Base-by-base conservation (phyloP, 176 grass and related monocot genomes). In the Rhipidocladum racemiflorum region DNA sequence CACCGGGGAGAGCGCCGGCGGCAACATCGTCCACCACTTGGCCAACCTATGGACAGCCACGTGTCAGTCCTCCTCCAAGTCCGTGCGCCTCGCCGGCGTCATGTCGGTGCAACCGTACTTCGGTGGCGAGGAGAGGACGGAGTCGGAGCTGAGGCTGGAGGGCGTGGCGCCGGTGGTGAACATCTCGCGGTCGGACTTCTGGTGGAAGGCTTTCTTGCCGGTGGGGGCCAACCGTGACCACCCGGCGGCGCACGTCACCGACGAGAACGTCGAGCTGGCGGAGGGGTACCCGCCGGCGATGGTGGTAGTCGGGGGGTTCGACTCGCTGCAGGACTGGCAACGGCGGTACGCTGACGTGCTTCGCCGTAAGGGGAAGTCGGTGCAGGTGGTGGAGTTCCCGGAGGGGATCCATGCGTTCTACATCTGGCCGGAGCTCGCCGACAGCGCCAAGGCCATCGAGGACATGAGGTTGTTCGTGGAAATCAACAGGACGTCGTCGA, bases 1-100 rank as follows among this genome's bases (percentile, higher is more conserved):
- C 55, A 76, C 74, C 3, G 95, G 92, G 14, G 92, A 97, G 72
- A 92, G 89, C 77, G 92, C 95, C 40, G 95, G 92, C 53, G 95
- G 89, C 20, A 94, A 89, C 81, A 89, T 97, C 65, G 65, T 65
- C 20, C 91, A 97, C 87, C 92, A 97, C 76, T 74, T 91, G 30
- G 86, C 92, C 18, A 64, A 74, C 24, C 70, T 90, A 21, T 94
- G 90, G 90, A 29, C 92, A 7, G 27, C 50, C 39, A 5, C 20
- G 28, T 32, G 8, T 2, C 30, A 16, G 27, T 4, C 36, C 21
- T 7, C 40, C 13, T 0, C 60, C 17, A 56, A 1, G n/a, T 0
- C 24, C 20, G 54, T 92, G n/a, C 79, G 82, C 27, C 44, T 92
- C 60, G 84, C 61, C 6, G 90, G 93, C 24, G 29, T 90, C 29